Conservation (phyloP, 108 stramenopile genomes). For the Schizochytrium sp. region DNA sequence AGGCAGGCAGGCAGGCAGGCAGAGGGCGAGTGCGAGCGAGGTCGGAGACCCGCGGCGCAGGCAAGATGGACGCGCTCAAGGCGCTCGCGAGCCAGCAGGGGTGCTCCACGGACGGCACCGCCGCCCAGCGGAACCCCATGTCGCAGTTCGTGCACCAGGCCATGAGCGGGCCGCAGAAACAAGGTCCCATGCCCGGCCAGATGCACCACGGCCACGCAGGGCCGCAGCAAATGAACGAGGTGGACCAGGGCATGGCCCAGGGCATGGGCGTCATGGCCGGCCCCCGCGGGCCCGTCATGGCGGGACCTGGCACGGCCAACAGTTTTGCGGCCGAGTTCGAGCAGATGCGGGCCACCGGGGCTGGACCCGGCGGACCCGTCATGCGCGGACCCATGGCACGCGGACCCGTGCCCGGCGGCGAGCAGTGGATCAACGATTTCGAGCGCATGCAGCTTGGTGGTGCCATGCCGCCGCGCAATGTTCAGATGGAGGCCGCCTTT, state of each 20-base stretch:
- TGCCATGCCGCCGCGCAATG: background rate
- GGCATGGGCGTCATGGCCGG: background rate
- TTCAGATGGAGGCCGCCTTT: slow-evolving; percentile 9
- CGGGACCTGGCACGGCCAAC: background rate
- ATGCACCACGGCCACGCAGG: slow-evolving; percentile 28
- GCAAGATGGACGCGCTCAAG: slow-evolving; percentile 31
- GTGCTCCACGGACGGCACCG: slow-evolving; percentile 34
- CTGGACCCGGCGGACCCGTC: background rate
- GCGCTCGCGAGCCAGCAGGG: slow-evolving; percentile 37
- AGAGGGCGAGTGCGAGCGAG: no score
- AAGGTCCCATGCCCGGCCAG: background rate
- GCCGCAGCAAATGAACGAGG: background rate
- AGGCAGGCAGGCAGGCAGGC: no score
- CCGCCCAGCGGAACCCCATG: slow-evolving; percentile 36
- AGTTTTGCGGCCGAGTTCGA: background rate
- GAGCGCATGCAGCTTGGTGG: slow-evolving; percentile 16
- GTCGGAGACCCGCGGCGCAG: background rate
- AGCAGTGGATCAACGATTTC: background rate
- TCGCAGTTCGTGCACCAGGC: slow-evolving; percentile 22
- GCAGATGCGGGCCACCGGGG: background rate
- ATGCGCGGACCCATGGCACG: slow-evolving; percentile 18
- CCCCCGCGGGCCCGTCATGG: background rate
- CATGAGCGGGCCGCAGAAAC: background rate
- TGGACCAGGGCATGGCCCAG: background rate
- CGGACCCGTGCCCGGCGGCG: background rate